These are phyloP conservation scores for Microbotryum silenes-acaulis DNA, from an alignment of 1,284 basidiomycete genomes.

Conservation along the genomic window DNA sequence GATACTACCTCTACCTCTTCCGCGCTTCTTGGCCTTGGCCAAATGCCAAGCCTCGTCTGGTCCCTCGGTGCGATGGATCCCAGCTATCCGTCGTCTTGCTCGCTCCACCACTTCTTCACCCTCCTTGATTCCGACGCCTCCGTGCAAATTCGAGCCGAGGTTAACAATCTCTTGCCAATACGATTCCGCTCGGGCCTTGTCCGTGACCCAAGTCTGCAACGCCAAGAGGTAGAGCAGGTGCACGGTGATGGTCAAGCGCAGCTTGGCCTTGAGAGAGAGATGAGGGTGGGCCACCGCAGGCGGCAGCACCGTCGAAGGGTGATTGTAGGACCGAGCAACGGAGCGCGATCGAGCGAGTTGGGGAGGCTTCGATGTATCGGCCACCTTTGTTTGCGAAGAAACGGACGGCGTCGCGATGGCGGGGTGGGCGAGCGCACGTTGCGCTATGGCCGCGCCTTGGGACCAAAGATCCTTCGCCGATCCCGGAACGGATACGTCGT, in stretches of 20 bases:
- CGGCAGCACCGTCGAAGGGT: constrained; percentile 9
- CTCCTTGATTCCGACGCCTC: constrained; percentile 23
- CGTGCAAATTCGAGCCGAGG: constrained; percentile 6
- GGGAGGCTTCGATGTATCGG: background rate
- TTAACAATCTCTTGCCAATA: constrained; percentile 18
- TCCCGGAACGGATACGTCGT: background rate
- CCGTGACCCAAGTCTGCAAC: constrained; percentile 14
- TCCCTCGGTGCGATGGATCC: background rate
- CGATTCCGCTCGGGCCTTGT: constrained; percentile 2
- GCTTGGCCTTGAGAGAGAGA: constrained; percentile 1
- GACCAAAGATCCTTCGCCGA: constrained; percentile 13
- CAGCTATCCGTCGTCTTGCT: constrained; percentile 21
- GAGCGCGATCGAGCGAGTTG: background rate
- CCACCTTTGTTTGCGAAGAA: background rate
- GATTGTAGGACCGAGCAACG: constrained; percentile 18
- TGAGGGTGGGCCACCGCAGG: background rate
- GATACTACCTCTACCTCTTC: background rate
- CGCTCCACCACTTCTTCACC: constrained; percentile 28
- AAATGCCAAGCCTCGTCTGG: constrained; percentile 12
- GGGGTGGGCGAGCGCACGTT: constrained; percentile 12
- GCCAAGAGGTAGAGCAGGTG: constrained; percentile 25
- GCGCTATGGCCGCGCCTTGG: background rate
- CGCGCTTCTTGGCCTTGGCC: constrained; percentile 11
- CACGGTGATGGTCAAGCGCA: constrained; percentile 13
- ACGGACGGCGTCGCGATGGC: constrained; percentile 1